Evolutionary conservation across 2,329 filamentous ascomycete species (phyloP).

Genomic region (Aspergillus neoniger): DNA sequence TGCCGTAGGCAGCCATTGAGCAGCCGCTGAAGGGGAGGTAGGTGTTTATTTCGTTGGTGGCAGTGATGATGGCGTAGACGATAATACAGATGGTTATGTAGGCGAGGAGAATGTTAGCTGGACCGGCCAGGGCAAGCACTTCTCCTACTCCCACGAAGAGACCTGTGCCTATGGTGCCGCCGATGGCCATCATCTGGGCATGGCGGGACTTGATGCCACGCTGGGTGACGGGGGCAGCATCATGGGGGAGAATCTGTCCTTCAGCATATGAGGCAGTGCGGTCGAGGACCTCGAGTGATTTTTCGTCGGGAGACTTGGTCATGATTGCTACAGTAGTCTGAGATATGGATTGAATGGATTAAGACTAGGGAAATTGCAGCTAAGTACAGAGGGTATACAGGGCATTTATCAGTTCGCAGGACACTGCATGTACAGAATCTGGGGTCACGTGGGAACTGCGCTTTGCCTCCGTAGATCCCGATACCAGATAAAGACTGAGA

Average conservation of each 20-base stretch:
- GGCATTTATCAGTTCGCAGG: neutral
- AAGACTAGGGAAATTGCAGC: neutral
- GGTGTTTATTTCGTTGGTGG: slow-evolving; percentile 8
- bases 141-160: slow-evolving; percentile 5
- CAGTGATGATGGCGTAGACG: slow-evolving; percentile 6
- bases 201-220: slow-evolving; percentile 12
- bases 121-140: neutral
- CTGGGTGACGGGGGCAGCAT: neutral
- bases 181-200: slow-evolving; percentile 13
- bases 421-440: neutral
- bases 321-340: neutral
- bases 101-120: neutral
- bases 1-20: slow-evolving; percentile 46
- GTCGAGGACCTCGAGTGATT: neutral
- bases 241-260: neutral
- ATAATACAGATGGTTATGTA: neutral
- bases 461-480: neutral
- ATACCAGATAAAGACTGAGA: neutral
- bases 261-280: neutral
- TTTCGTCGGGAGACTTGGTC: neutral
- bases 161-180: slow-evolving; percentile 9
- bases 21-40: slow-evolving; percentile 8
- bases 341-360: neutral
- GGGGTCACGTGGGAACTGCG: neutral
- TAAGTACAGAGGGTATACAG: neutral